Conservation (phyloP, 805 yeast species). For the Priceomyces carsonii region DNA sequence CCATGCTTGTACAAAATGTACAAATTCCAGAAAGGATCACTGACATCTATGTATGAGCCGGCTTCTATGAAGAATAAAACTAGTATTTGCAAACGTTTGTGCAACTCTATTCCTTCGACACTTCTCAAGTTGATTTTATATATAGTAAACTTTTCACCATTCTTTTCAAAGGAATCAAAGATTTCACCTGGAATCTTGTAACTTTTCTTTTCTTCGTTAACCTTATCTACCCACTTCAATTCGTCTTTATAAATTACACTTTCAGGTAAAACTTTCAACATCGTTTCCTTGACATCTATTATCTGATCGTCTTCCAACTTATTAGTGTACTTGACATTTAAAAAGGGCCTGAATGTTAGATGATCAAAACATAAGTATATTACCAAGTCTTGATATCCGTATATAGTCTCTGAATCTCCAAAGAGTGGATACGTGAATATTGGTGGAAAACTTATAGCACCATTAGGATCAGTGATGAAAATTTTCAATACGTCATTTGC, state of each 20-base stretch:
- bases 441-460: slow-evolving; percentile 66
- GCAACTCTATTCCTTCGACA: slow-evolving; percentile 50
- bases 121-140: slow-evolving; percentile 50
- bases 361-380: slow-evolving; percentile 74
- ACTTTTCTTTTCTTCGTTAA: slow-evolving; percentile 46
- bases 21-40: slow-evolving; percentile 80
- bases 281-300: slow-evolving; percentile 56
- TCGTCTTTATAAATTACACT: slow-evolving; percentile 65
- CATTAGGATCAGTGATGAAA: slow-evolving; percentile 54
- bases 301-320: slow-evolving; percentile 56
- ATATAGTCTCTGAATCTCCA: slow-evolving; percentile 88
- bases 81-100: slow-evolving; percentile 72
- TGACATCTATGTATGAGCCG: slow-evolving; percentile 80
- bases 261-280: slow-evolving; percentile 63
- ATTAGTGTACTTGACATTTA: slow-evolving; percentile 56
- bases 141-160: slow-evolving; percentile 47
- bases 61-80: slow-evolving; percentile 89
- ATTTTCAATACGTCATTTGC: slow-evolving; percentile 68
- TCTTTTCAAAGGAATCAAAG: slow-evolving; percentile 30
- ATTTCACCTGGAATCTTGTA: slow-evolving; percentile 45
- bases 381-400: slow-evolving; percentile 73
- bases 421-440: slow-evolving; percentile 87
- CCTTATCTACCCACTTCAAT: slow-evolving; percentile 60
- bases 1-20: slow-evolving; percentile 49
- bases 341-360: slow-evolving; percentile 68